phyloP scores from a whole-genome alignment of 2,329 filamentous ascomycete species.

The Sporothrix inflata region DNA sequence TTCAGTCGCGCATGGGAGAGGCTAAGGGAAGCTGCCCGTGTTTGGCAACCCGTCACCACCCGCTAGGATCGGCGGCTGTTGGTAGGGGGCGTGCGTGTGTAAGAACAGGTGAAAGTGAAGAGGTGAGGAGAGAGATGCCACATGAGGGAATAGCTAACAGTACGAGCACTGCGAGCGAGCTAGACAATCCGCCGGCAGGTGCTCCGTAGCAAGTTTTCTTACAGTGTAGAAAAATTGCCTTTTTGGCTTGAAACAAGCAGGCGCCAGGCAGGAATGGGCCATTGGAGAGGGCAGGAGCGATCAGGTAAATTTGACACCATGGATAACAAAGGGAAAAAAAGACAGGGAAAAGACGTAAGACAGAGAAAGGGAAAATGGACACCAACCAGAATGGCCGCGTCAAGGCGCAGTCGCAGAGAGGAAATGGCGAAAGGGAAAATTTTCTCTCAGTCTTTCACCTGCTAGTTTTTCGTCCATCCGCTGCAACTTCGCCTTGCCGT shows the following conservation, averaged over 20 bases:
- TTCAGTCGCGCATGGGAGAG: background rate
- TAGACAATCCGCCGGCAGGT: constrained; percentile 21
- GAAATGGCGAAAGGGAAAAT: too few species aligned
- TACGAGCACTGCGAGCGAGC: background rate
- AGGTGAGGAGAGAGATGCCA: background rate
- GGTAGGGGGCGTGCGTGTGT: background rate
- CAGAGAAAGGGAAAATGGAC: background rate
- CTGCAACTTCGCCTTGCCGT: constrained; percentile 5
- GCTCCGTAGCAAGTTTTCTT: background rate
- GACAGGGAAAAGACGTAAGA: background rate
- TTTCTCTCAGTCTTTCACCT: too few species aligned
- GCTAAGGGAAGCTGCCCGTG: background rate
- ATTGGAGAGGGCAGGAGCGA: background rate
- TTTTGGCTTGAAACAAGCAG: background rate
- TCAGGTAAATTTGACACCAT: background rate
- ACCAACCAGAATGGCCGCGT: background rate
- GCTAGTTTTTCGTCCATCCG: background rate
- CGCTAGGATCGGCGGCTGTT: constrained; percentile 12
- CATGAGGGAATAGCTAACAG: background rate
- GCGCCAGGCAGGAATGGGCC: constrained; percentile 1
- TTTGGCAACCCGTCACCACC: constrained; percentile 18
- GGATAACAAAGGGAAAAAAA: background rate
- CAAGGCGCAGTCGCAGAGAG: background rate
- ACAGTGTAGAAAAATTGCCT: background rate
- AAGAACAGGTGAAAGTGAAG: background rate